Base-by-base conservation (phyloP, 495 filamentous ascomycete species). In the Penicillium pulvis region DNA sequence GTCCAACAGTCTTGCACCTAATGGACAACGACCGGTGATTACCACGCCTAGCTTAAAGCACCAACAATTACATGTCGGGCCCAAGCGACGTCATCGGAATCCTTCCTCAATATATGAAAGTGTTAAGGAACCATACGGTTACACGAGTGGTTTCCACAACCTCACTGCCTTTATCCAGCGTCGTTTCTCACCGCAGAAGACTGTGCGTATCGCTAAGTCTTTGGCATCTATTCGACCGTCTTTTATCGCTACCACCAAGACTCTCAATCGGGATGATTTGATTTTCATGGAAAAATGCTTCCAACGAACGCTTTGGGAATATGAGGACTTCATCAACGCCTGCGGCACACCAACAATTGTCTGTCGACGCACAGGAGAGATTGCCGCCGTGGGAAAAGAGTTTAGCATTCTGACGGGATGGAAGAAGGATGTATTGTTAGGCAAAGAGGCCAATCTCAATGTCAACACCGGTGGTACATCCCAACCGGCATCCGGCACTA, bases 211-310 rank as follows among this genome's bases (percentile, higher is more conserved):
- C 58, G 92, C 90, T 56, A 90, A 91, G 73, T 86, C 92, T 11
- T 83, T 98, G 57, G 88, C 91, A 9, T 89, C 87, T 43, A 95
- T 96, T 61, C 89, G 94, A 19, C 94, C 94, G 6, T 91, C 91
- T 7, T 93, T 98, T 73, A 93, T 98, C 61, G 85, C 91, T 4
- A 94, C 88, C 55, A 93, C 89, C 23, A 88, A 87, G 59, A 91
- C 87, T 3, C 76, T 98, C 36, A 92, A 90, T 55, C 79, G 85
- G 28, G 85, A 93, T 65, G 94, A 98, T 69, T 82, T 98, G 19
- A 86, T 98, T 23, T 97, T 97, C 75, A 95, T 94, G 90, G 94
- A 98, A 72, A 93, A 95, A 71, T 93, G 90, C 68, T 91, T 98
- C 67, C 94, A 98, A 69, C 89, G 94, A 41, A 92, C 90, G 1